A percentile compares a stretch with the other conserved stretches of the same genome.
phyloP scores from a whole-genome alignment of 805 yeast species.

The Henningerozyma blattae region DNA sequence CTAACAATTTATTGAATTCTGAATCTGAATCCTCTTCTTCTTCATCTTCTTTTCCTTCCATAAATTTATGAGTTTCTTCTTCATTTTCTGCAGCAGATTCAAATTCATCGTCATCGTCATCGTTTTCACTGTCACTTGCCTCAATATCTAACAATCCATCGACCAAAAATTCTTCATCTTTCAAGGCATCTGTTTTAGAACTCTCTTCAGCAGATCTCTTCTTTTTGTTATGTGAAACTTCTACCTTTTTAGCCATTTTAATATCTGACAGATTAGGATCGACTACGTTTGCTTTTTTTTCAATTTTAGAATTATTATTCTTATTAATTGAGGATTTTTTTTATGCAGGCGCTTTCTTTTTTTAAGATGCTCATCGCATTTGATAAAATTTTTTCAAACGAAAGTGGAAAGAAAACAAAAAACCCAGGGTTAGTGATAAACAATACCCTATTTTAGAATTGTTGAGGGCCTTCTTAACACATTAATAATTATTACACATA shows the following conservation, averaged over 20 bases:
- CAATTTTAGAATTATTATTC: too few species aligned
- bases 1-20: slow-evolving; percentile 50
- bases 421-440: too few species aligned
- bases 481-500: too few species aligned
- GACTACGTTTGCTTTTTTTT: too few species aligned
- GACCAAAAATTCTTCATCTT: slow-evolving; percentile 7
- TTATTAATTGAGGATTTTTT: too few species aligned
- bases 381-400: not conserved
- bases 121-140: slow-evolving; percentile 16
- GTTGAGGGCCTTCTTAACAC: too few species aligned
- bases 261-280: not conserved
- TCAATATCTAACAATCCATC: slow-evolving; percentile 7
- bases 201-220: slow-evolving; percentile 12
- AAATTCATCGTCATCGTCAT: slow-evolving; percentile 6
- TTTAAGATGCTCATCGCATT: not conserved
- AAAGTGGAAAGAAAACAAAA: too few species aligned
- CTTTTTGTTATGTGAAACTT: slow-evolving; percentile 5
- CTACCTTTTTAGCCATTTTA: not conserved
- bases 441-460: too few species aligned
- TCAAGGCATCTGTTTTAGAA: slow-evolving; percentile 7
- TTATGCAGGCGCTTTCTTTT: not conserved
- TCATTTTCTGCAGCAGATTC: slow-evolving; percentile 8
- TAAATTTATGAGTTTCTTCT: slow-evolving; percentile 9
- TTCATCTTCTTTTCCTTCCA: slow-evolving; percentile 10
- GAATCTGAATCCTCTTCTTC: slow-evolving; percentile 43